Conservation (phyloP, 768 basidiomycete species). For the Naganishia vishniacii region DNA sequence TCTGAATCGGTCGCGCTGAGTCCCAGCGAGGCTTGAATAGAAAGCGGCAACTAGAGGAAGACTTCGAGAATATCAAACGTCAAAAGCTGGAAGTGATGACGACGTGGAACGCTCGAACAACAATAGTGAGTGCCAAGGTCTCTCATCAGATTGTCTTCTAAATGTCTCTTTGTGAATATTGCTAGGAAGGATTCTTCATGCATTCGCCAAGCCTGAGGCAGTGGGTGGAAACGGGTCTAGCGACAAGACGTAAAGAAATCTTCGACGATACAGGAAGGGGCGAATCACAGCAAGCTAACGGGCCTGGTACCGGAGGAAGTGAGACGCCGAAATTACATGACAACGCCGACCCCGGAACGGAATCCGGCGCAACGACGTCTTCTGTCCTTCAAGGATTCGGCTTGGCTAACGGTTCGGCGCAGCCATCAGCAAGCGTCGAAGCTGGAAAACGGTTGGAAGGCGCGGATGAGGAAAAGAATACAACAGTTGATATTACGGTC, state of each 20-base stretch:
- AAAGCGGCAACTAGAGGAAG: neutral
- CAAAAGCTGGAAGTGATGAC: constrained; percentile 17
- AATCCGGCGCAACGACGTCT: too few species aligned
- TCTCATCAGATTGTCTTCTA: neutral
- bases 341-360: too few species aligned
- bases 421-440: neutral
- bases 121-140: neutral
- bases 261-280: neutral
- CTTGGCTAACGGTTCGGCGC: neutral
- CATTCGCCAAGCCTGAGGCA: neutral
- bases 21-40: neutral
- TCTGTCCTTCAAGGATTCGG: neutral
- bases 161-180: neutral
- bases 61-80: constrained; percentile 5
- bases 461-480: neutral
- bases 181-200: constrained; percentile 27
- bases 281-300: neutral
- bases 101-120: neutral
- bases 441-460: neutral
- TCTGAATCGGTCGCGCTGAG: too few species aligned
- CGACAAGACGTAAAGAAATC: neutral
- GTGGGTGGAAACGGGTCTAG: constrained; percentile 11
- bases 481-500: neutral
- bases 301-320: too few species aligned
- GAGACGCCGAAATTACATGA: too few species aligned